A percentile compares a stretch with the other conserved stretches of the same genome.
These are phyloP conservation scores for Chaetomiaceae sp. DNA, from an alignment of 2,329 filamentous ascomycete species.

Conservation along the genomic window DNA sequence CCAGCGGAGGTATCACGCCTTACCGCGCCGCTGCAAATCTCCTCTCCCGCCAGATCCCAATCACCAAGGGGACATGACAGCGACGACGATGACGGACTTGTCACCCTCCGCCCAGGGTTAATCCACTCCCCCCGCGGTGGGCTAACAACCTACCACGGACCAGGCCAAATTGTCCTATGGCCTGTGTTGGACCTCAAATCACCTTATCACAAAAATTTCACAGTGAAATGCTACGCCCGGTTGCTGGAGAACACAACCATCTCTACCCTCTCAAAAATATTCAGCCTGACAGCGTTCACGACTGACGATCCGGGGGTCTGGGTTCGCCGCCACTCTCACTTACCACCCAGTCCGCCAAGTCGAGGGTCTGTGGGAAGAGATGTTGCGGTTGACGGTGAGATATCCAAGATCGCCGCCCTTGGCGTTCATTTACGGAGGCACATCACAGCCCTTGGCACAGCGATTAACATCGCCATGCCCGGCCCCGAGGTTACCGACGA, in stretches of 20 bases:
- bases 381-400: not conserved
- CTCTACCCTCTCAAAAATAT: constrained; percentile 51
- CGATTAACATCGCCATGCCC: constrained; percentile 69
- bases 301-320: constrained; percentile 83
- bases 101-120: constrained; percentile 44
- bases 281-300: constrained; percentile 57
- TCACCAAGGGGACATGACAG: constrained; percentile 18
- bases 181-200: constrained; percentile 77
- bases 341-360: too few relatives aligned
- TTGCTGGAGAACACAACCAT: constrained; percentile 75
- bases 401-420: constrained; percentile 79
- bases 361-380: not conserved
- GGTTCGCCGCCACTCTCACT: constrained; percentile 38
- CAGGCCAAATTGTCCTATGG: constrained; percentile 89
- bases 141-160: constrained; percentile 91
- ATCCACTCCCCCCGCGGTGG: constrained; percentile 79
- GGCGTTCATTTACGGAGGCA: constrained; percentile 87
- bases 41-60: constrained; percentile 24
- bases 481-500: constrained; percentile 52
- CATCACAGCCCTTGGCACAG: constrained; percentile 79
- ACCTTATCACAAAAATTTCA: constrained; percentile 44
- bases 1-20: constrained; percentile 43
- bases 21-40: constrained; percentile 36
- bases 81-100: constrained; percentile 23
- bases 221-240: constrained; percentile 71